These are phyloP conservation scores for Erythrophleum fordii DNA, from an alignment of 306 rosid genomes.

Conservation along the genomic window DNA sequence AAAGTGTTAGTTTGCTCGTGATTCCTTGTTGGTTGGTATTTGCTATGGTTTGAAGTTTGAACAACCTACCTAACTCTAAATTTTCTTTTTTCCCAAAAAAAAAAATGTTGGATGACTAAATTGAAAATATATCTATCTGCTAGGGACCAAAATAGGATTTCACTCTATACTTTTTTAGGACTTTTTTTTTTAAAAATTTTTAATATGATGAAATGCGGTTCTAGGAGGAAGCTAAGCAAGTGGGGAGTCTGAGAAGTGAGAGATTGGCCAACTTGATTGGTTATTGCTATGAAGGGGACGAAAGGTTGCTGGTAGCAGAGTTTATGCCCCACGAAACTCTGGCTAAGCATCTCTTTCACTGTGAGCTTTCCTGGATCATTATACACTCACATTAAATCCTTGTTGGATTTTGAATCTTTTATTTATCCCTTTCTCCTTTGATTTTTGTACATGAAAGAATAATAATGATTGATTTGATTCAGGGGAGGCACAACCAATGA, in stretches of 20 bases:
- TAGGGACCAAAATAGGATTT: neutral
- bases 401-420: neutral
- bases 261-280: constrained; percentile 72
- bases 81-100: neutral
- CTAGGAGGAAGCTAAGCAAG: constrained; percentile 73
- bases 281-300: constrained; percentile 74
- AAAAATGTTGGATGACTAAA: neutral
- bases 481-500: constrained; percentile 78
- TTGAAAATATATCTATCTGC: neutral
- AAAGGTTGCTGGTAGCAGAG: constrained; percentile 73
- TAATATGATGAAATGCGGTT: constrained; percentile 7
- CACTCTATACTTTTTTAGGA: neutral
- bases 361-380: constrained; percentile 37
- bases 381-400: neutral
- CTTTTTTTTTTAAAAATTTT: neutral
- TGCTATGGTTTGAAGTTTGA: neutral
- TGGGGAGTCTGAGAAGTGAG: constrained; percentile 68
- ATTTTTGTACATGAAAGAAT: neutral
- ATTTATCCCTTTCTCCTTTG: neutral
- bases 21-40: neutral
- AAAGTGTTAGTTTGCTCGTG: neutral
- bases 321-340: constrained; percentile 74
- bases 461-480: constrained; percentile 13
- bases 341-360: constrained; percentile 78
- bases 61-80: neutral